A percentile compares a stretch with the other conserved stretches of the same genome.
Evolutionary conservation across 192 early-diverging fungal genomes (phyloP).

Genomic region (Radiomyces spectabilis): DNA sequence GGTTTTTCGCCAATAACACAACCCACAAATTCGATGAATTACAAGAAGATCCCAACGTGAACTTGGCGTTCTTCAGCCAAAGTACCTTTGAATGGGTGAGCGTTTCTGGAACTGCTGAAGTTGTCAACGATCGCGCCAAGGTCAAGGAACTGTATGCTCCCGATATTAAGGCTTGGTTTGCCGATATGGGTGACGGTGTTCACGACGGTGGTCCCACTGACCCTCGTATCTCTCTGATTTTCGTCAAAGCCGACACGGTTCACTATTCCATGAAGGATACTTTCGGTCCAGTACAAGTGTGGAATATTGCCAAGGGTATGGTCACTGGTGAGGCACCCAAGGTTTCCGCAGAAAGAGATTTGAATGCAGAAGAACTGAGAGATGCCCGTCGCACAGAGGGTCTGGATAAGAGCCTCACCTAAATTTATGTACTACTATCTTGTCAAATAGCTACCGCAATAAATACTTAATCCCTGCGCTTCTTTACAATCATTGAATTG

Average conservation of each 20-base stretch:
- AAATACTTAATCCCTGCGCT: too few species aligned
- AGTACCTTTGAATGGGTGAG: conserved; percentile 35
- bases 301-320: conserved; percentile 15
- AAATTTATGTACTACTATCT: too few species aligned
- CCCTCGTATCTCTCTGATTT: conserved; percentile 36
- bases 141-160: conserved; percentile 29
- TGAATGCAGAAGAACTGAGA: conserved; percentile 1
- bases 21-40: conserved; percentile 42
- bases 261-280: conserved; percentile 18
- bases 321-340: conserved; percentile 17
- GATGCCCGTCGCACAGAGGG: not conserved
- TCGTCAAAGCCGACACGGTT: conserved; percentile 29
- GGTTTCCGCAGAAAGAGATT: conserved; percentile 10
- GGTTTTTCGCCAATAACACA: conserved; percentile 39
- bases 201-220: conserved; percentile 36
- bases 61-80: conserved; percentile 28
- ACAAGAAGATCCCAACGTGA: conserved; percentile 31
- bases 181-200: conserved; percentile 35
- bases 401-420: not conserved
- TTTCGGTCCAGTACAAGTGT: conserved; percentile 6
- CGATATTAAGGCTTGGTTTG: conserved; percentile 36
- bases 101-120: conserved; percentile 29
- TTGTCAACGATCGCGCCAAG: conserved; percentile 31
- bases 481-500: too few species aligned
- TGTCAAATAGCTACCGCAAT: too few species aligned